Percentiles rank a stretch among this genome's conserved stretches.
phyloP scores from a whole-genome alignment of 768 basidiomycete species.

The Lactifluus rugatus region DNA sequence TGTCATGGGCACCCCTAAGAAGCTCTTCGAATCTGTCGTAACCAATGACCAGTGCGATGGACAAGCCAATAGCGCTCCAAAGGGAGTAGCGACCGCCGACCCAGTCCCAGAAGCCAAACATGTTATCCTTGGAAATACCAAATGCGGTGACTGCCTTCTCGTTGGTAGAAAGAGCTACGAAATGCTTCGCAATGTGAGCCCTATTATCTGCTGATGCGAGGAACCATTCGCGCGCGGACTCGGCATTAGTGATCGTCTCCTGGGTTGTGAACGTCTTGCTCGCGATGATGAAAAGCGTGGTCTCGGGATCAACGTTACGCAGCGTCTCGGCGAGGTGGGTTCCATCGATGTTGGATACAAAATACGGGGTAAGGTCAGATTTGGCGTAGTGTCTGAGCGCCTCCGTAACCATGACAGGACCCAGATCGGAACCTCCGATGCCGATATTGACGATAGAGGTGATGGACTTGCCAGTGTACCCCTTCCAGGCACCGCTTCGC shows the following conservation, averaged over 20 bases:
- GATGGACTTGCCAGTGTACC: constrained; percentile 94
- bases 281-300: constrained; percentile 96
- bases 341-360: constrained; percentile 97
- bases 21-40: constrained; percentile 90
- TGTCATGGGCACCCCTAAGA: constrained; percentile 86
- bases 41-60: constrained; percentile 88
- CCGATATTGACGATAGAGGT: constrained; percentile 96
- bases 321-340: constrained; percentile 92
- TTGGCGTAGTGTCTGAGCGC: constrained; percentile 90
- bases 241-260: constrained; percentile 99
- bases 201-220: constrained; percentile 72
- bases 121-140: constrained; percentile 84
- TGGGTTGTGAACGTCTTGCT: constrained; percentile 99
- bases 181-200: constrained; percentile 94
- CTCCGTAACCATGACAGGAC: constrained; percentile 98
- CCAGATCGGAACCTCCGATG: constrained; percentile 96
- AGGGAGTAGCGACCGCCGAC: constrained; percentile 97
- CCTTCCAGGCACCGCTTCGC: constrained; percentile 85
- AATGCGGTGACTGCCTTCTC: constrained; percentile 87
- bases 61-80: constrained; percentile 96
- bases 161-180: constrained; percentile 96
- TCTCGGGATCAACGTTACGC: constrained; percentile 73
- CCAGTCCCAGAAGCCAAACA: constrained; percentile 99
- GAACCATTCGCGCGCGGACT: constrained; percentile 93
- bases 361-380: constrained; percentile 76